A percentile compares a stretch with the other conserved stretches of the same genome.
phyloP scores from a whole-genome alignment of 23 red algal genomes.

The Gracilariopsis chorda region DNA sequence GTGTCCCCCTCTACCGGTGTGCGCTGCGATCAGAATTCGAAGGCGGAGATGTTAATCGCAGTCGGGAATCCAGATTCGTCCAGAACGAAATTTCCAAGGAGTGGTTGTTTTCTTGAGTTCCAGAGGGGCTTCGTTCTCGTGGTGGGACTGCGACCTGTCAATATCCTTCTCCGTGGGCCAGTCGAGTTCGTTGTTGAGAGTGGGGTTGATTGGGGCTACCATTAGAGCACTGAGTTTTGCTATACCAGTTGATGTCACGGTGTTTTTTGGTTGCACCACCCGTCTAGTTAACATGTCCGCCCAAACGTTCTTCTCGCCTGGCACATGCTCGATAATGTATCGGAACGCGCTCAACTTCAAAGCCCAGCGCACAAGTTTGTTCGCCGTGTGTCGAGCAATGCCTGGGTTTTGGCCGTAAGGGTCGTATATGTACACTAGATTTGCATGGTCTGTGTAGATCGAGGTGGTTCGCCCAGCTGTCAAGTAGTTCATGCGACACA shows the following conservation, averaged over 20 bases:
- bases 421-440: not conserved
- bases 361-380: constrained; percentile 12
- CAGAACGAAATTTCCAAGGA: not conserved
- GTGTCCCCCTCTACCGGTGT: not conserved
- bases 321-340: not conserved
- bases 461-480: not conserved
- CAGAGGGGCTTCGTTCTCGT: not conserved
- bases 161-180: not conserved
- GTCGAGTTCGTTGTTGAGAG: not conserved
- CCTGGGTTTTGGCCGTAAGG: not conserved
- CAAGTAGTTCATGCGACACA: not conserved
- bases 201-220: not conserved
- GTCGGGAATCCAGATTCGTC: not conserved
- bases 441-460: constrained; percentile 4
- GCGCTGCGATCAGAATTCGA: not conserved
- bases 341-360: constrained; percentile 1
- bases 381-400: not conserved
- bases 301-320: not conserved
- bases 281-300: too few species aligned
- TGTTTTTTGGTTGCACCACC: not conserved
- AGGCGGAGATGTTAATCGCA: not conserved
- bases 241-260: not conserved
- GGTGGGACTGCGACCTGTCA: not conserved
- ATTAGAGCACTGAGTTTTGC: not conserved
- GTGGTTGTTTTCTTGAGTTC: not conserved